Percentiles rank a stretch among this genome's conserved stretches.
Evolutionary conservation across 177 flowering plant genomes (phyloP).

Genomic region (Tripterygium wilfordii): DNA sequence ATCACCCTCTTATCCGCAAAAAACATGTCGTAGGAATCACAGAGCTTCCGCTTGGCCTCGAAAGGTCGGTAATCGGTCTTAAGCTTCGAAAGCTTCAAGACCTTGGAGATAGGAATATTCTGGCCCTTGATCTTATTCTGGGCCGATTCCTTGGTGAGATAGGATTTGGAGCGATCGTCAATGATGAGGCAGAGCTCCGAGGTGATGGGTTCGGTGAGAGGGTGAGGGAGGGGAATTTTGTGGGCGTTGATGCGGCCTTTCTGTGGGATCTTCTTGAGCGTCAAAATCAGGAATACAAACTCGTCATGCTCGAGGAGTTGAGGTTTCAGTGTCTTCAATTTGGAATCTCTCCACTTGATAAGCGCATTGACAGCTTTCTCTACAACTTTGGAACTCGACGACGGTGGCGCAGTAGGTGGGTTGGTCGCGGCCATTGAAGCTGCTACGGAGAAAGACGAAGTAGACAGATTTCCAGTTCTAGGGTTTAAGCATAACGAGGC

Average conservation of each 20-base stretch:
- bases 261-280: slow-evolving; percentile 69
- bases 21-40: slow-evolving; percentile 67
- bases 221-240: slow-evolving; percentile 63
- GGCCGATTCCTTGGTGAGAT: slow-evolving; percentile 37
- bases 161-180: slow-evolving; percentile 49
- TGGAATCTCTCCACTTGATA: slow-evolving; percentile 49
- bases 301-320: slow-evolving; percentile 61
- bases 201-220: slow-evolving; percentile 25
- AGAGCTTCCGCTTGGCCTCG: slow-evolving; percentile 71
- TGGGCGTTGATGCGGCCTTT: slow-evolving; percentile 42
- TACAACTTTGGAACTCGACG: slow-evolving; percentile 20
- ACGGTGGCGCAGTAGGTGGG: slow-evolving; percentile 5
- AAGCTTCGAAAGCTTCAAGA: slow-evolving; percentile 66
- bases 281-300: slow-evolving; percentile 56
- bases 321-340: slow-evolving; percentile 32
- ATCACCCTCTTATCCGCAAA: slow-evolving; percentile 58
- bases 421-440: too few relatives aligned
- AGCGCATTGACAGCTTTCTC: slow-evolving; percentile 47
- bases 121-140: slow-evolving; percentile 48
- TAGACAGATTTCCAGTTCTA: too few relatives aligned
- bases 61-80: slow-evolving; percentile 56
- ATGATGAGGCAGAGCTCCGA: slow-evolving; percentile 63
- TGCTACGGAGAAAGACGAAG: too few relatives aligned
- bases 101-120: slow-evolving; percentile 46
- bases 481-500: too few relatives aligned